Conservation (phyloP, 2,329 filamentous ascomycete species). For the Epichloe elymi region DNA sequence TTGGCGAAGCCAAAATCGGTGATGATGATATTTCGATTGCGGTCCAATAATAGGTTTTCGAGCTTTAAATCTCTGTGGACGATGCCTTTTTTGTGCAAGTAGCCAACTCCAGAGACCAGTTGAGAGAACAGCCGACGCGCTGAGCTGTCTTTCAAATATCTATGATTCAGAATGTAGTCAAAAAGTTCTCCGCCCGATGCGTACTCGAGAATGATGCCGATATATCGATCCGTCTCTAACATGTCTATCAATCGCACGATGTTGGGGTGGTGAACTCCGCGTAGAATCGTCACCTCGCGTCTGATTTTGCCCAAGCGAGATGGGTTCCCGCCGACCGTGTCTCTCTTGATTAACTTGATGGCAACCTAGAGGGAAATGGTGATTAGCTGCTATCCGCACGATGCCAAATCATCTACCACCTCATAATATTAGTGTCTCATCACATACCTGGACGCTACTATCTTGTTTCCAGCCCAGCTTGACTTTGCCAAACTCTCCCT, state of each 20-base stretch:
- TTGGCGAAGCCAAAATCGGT: constrained; percentile 99
- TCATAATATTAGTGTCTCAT: too few species aligned
- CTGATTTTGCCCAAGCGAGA: constrained; percentile 91
- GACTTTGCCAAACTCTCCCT: constrained; percentile 97
- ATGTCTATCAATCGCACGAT: constrained; percentile 96
- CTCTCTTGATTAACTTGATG: constrained; percentile 93
- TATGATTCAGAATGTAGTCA: constrained; percentile 93
- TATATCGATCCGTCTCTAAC: constrained; percentile 94
- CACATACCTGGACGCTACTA: constrained; percentile 63
- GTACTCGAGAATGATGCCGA: constrained; percentile 96
- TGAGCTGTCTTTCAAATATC: constrained; percentile 87
- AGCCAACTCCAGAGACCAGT: constrained; percentile 89
- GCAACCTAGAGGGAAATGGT: constrained; percentile 52
- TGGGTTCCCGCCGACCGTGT: constrained; percentile 78
- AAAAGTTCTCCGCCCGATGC: constrained; percentile 95
- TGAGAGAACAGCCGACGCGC: constrained; percentile 89
- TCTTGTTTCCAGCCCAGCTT: constrained; percentile 98
- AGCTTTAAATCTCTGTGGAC: constrained; percentile 95
- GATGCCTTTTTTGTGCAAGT: constrained; percentile 96
- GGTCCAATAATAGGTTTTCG: constrained; percentile 87
- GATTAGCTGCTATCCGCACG: background rate
- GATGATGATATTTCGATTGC: constrained; percentile 98
- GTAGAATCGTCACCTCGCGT: constrained; percentile 86
- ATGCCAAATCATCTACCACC: background rate
- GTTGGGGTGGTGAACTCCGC: constrained; percentile 82